Percentiles rank a stretch among this genome's conserved stretches.
Evolutionary conservation across 2,329 filamentous ascomycete species (phyloP).

Genomic region (Fusarium concolor): DNA sequence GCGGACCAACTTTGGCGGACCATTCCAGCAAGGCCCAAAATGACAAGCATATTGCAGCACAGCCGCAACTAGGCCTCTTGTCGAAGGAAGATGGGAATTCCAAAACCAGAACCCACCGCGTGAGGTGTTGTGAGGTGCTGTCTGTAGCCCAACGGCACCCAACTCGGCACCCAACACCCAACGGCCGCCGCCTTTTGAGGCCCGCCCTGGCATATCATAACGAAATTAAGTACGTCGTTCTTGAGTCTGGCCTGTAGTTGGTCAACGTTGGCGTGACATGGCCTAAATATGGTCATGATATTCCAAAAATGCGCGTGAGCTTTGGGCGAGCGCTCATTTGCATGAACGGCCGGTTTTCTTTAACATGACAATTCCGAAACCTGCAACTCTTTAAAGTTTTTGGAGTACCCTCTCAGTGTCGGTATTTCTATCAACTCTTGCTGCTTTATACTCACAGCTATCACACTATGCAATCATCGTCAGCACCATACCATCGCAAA

Average conservation of each 20-base stretch:
- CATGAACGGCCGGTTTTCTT: constrained; percentile 14
- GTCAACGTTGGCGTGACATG: constrained; percentile 31
- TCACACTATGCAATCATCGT: constrained; percentile 15
- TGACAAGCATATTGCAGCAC: constrained; percentile 25
- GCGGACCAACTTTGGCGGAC: constrained; percentile 15
- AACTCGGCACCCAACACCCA: constrained; percentile 36
- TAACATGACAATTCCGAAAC: constrained; percentile 2
- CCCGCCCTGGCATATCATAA: constrained; percentile 23
- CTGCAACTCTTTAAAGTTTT: constrained; percentile 9
- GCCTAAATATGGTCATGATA: constrained; percentile 28
- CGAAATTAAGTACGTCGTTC: constrained; percentile 12
- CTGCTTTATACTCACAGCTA: background rate
- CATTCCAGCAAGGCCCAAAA: constrained; percentile 11
- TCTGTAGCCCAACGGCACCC: constrained; percentile 36
- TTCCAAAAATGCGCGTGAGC: constrained; percentile 35
- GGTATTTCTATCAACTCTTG: background rate
- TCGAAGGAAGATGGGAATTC: constrained; percentile 35
- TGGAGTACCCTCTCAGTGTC: background rate
- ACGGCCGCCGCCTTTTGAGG: constrained; percentile 34
- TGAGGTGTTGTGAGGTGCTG: background rate
- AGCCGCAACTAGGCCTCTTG: constrained; percentile 24
- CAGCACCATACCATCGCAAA: constrained; percentile 22
- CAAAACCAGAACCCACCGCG: constrained; percentile 17
- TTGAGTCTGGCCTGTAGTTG: constrained; percentile 21
- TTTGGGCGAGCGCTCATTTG: constrained; percentile 35